These are phyloP conservation scores for Aspergillus sp. DNA, from an alignment of 2,329 filamentous ascomycete species.

Conservation along the genomic window DNA sequence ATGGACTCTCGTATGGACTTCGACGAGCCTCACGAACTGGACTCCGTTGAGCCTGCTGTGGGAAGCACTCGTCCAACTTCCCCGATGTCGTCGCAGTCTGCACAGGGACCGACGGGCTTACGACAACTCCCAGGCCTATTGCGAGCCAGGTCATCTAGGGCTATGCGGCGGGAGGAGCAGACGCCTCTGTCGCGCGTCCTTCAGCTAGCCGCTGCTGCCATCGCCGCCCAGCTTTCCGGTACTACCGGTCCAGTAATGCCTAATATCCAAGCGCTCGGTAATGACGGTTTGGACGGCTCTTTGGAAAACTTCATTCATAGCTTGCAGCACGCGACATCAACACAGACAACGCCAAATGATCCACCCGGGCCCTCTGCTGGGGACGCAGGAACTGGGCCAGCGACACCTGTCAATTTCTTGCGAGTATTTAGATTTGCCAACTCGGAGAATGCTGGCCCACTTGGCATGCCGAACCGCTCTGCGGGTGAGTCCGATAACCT, in stretches of 20 bases:
- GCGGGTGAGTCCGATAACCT: slow-evolving; percentile 24
- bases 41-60: slow-evolving; percentile 42
- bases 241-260: slow-evolving; percentile 56
- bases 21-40: slow-evolving; percentile 41
- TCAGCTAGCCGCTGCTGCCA: slow-evolving; percentile 63
- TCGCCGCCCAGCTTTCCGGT: slow-evolving; percentile 65
- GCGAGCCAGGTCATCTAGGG: slow-evolving; percentile 54
- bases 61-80: slow-evolving; percentile 30
- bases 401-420: slow-evolving; percentile 65
- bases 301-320: slow-evolving; percentile 64
- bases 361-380: slow-evolving; percentile 33
- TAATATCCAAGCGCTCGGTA: slow-evolving; percentile 55
- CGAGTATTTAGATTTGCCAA: slow-evolving; percentile 68
- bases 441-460: slow-evolving; percentile 36
- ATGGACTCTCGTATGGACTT: slow-evolving; percentile 44
- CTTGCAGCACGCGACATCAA: slow-evolving; percentile 61
- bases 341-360: slow-evolving; percentile 46
- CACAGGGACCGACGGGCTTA: slow-evolving; percentile 31
- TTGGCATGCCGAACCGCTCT: slow-evolving; percentile 23
- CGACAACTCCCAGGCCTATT: slow-evolving; percentile 44
- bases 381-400: slow-evolving; percentile 45
- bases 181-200: slow-evolving; percentile 62
- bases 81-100: slow-evolving; percentile 25
- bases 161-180: slow-evolving; percentile 59
- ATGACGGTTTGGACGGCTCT: slow-evolving; percentile 59